These are phyloP conservation scores for Lachancea dasiensis DNA, from an alignment of 805 yeast species.

Conservation along the genomic window DNA sequence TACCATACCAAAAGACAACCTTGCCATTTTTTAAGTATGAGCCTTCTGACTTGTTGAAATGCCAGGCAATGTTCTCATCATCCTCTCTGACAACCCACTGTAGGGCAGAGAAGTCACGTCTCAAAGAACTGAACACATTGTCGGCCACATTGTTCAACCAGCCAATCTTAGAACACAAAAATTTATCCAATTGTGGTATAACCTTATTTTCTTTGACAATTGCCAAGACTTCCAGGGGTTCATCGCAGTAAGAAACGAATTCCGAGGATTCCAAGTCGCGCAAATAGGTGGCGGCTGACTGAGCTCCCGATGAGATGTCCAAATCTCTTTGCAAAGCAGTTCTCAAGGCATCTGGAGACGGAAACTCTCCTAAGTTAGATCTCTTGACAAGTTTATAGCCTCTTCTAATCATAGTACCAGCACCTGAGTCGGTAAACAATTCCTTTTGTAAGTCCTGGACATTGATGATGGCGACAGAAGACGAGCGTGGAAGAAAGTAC, in stretches of 20 bases:
- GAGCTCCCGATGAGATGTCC: slow-evolving; percentile 61
- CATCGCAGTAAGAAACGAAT: slow-evolving; percentile 87
- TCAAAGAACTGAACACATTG: slow-evolving; percentile 79
- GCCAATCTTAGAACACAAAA: slow-evolving; percentile 80
- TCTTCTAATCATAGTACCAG: slow-evolving; percentile 96
- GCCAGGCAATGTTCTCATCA: slow-evolving; percentile 88
- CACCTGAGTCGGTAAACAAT: slow-evolving; percentile 97
- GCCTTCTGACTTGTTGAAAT: slow-evolving; percentile 88
- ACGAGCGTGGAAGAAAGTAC: slow-evolving; percentile 91
- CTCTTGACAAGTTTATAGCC: slow-evolving; percentile 83
- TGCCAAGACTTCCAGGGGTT: slow-evolving; percentile 90
- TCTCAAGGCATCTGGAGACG: slow-evolving; percentile 70
- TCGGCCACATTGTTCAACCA: slow-evolving; percentile 98
- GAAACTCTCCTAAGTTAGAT: slow-evolving; percentile 61
- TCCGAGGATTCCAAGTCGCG: slow-evolving; percentile 54
- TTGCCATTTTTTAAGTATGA: slow-evolving; percentile 85
- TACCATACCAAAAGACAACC: slow-evolving; percentile 92
- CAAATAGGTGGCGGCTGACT: slow-evolving; percentile 77
- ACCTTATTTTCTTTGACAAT: slow-evolving; percentile 55
- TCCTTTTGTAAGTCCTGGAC: slow-evolving; percentile 95
- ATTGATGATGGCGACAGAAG: slow-evolving; percentile 95
- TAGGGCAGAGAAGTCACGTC: slow-evolving; percentile 62
- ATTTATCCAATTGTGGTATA: slow-evolving; percentile 73
- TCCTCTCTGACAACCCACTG: slow-evolving; percentile 90
- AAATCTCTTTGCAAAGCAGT: slow-evolving; percentile 71